Evolutionary conservation across 805 yeast genomes (phyloP), one percentile per base, ranked within the genome.

Genomic region (Saccharomycopsis fodiens): DNA sequence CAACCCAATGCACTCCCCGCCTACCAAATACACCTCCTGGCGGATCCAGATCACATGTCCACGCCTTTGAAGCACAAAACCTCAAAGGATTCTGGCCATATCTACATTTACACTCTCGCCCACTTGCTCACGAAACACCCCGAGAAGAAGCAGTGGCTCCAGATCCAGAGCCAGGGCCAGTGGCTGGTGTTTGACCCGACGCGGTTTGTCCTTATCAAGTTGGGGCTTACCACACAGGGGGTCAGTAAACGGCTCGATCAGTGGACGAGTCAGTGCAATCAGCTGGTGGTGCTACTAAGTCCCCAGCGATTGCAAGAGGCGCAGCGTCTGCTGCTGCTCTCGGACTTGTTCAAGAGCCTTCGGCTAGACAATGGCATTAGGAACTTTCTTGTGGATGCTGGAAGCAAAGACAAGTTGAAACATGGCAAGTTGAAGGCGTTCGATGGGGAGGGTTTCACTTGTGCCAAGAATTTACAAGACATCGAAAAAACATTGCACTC

Each of bases 261-360:
- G 53, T 76, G 82, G 82, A 68, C 65, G 54, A 63, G 59, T 8
- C 70, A 73, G 52, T 76, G 82, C 52, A 61, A 65, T 16, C 79
- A 74, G 42, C 62, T 68, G 20, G 59, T 75, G 41, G 57, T 57
- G n/a, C 52, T 69, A 13, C 52, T 73, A 6, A 58, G 60, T 30
- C 77, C 76, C 5, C 25, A 38, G 13, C 52, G 56, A 3, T 42
- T 56, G 16, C 36, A 52, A n/a, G 39, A 51, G 22, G 10, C 16
- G 8, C 16, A 10, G 17, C 12, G n/a, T 29, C 36, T 7, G 20
- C 7, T 16, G 8, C 15, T 16, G 15, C 20, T 32, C 12, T 10
- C 10, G 8, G 15, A 12, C 7, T 32, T 32, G 19, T 15, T 32
- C 12, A 10, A 15, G 20, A 32, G 15, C 12, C 29, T 25, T 10